Evolutionary conservation across 2,329 filamentous ascomycete species (phyloP), one percentile per base, ranked within the genome.

Genomic region (Xylaria sp.): DNA sequence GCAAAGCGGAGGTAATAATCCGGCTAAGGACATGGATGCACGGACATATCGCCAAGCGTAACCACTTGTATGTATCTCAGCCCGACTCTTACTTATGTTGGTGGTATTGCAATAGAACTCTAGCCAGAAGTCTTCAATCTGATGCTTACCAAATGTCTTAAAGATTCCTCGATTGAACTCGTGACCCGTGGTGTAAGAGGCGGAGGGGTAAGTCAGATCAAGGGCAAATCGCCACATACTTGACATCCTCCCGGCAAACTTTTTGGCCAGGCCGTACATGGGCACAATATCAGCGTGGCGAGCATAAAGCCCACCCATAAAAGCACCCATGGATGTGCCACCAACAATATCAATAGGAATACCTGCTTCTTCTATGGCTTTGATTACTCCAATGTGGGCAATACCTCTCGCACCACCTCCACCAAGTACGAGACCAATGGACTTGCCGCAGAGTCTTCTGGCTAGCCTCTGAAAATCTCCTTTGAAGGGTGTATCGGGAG

Each of bases 91-190:
- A 83, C 92, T 97, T 81, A 99, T 98, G 80, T 98, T 99, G 44
- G 97, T 99, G 0, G 96, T 98, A 81, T 99, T 99, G 86, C 97
- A 99, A 82, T 99, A 99, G 79, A 93, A 99, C 74, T 97, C 94
- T 12, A 99, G 87, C 96, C 96, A 99, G 77, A 98, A 99, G 79
- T 99, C 96, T 81, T 99, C 96, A 66, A 99, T 98, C 78, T 98
- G 96, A 10, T 93, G 93, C 76, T 98, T 93, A 16, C 94, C 96
- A 79, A 99, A 98, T 0, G 95, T 94, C 81, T 99, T 99, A 88
- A 98, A 99, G 72, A 99, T 98, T 48, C 96, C 96, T 6, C 96
- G 92, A 76, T 99, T 99, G 87, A 99, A 99, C 77, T 99, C 96
- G 78, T 99, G 96, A 0, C 96, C 96, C 0, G 96, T 99, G 0